Base-by-base conservation (phyloP, 768 basidiomycete species). In the Tricholomella constricta region DNA sequence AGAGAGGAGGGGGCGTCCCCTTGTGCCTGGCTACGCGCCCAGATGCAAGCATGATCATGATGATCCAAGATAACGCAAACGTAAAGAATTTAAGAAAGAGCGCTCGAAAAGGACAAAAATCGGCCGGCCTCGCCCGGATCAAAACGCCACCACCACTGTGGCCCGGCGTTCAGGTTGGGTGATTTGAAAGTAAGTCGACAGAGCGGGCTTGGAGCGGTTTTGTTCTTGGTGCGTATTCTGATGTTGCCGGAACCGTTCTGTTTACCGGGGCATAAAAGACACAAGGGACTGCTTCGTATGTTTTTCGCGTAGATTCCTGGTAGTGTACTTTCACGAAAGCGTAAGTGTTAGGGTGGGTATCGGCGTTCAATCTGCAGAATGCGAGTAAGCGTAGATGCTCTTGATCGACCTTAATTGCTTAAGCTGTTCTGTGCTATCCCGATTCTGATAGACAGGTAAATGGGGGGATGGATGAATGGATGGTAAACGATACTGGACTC, bases 11-110 rank as follows among this genome's bases (percentile, higher is more conserved):
- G n/a, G n/a, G n/a, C n/a, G n/a, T n/a, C n/a, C 42, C 53, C 53
- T 54, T 45, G 53, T 54, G 53, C 53, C 53, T 54, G 41, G 35
- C n/a, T 45, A 27, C 15, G 25, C 4, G 3, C 5, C 17, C 19
- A 2, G 5, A 40, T 14, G 20, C 38, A 40, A 19, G 4, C n/a
- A n/a, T n/a, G n/a, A n/a, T n/a, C n/a, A n/a, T n/a, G n/a, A n/a
- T n/a, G n/a, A n/a, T n/a, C n/a, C n/a, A n/a, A n/a, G n/a, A n/a
- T n/a, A n/a, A n/a, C n/a, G n/a, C n/a, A n/a, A n/a, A n/a, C n/a
- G n/a, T n/a, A n/a, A n/a, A n/a, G n/a, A n/a, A n/a, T n/a, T n/a
- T n/a, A n/a, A n/a, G n/a, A n/a, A n/a, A n/a, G n/a, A n/a, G n/a
- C n/a, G 15, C 42, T 20, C 42, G 27, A 27, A 43, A 45, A 45